phyloP scores from a whole-genome alignment of 345 rosid species.

The Mangifera indica region DNA sequence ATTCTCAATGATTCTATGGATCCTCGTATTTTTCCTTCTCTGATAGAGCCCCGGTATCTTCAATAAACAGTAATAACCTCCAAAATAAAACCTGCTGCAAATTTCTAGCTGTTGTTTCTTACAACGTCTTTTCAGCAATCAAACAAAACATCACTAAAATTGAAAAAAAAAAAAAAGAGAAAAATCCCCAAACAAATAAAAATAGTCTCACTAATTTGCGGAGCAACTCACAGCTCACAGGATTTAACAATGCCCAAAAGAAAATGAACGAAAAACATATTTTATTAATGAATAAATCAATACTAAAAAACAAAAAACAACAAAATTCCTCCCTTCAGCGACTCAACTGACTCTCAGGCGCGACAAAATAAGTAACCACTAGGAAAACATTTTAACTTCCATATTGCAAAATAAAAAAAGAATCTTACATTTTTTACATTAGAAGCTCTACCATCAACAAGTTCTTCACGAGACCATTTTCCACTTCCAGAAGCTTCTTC shows the following conservation, averaged over 20 bases:
- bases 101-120: conserved; percentile 3
- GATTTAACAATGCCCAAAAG: not conserved
- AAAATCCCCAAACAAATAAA: not conserved
- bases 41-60: conserved; percentile 25
- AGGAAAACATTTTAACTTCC: not conserved
- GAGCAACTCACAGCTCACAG: not conserved
- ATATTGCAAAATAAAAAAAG: no score
- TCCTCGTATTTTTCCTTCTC: conserved; percentile 24
- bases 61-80: conserved; percentile 13
- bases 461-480: conserved; percentile 71
- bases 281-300: not conserved
- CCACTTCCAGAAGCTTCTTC: conserved; percentile 78
- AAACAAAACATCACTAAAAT: conserved; percentile 12
- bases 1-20: conserved; percentile 8
- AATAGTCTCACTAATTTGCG: not conserved
- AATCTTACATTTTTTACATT: conserved; percentile 69
- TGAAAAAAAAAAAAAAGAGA: not conserved
- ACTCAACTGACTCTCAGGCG: conserved; percentile 4
- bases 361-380: not conserved
- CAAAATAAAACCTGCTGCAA: conserved; percentile 12
- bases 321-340: not conserved
- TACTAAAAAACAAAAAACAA: not conserved
- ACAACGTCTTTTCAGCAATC: conserved; percentile 7
- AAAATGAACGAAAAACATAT: not conserved
- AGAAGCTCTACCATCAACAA: conserved; percentile 61